Base-by-base conservation (phyloP, 306 rosid species). In the Trifolium subterraneum region DNA sequence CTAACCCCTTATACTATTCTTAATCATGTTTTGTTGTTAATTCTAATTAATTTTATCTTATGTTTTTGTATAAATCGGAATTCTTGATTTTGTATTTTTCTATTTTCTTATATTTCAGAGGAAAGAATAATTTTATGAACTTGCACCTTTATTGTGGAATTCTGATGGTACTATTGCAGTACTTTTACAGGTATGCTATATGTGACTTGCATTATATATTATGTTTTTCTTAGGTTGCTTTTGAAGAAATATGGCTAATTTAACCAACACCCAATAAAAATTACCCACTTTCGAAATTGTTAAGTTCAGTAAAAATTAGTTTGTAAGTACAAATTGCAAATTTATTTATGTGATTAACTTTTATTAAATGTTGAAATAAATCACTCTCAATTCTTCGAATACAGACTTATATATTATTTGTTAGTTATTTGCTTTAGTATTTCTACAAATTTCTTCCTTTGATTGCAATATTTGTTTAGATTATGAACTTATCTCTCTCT, bases 101-200 rank as follows among this genome's bases (percentile, higher is more conserved):
- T 11, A 25, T 27, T 29, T 27, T 25, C 15, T 14, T 14, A 71
- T 60, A 33, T 78, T 83, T 63, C 75, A 89, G 97, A 89, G 84
- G 86, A 86, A 90, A 70, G 97, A 93, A 36, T 72, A 82, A 55
- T 91, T 85, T 83, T 87, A 78, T 70, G 92, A 90, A 63, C 87
- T 90, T 70, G 96, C 90, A 66, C 96, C 89, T 8, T 76, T 93
- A 61, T 72, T 93, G 81, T 93, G 93, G 98, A 84, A 88, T 80
- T 89, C 97, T 31, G 86, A 90, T 72, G 96, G 98, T 44, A 93
- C 92, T 52, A 84, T 90, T 75, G 89, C 96, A 25, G 86, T 87
- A 23, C 80, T 93, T 41, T 70, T 93, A 39, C 96, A 73, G 82
- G 85, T 84, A 68, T 55, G 58, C 65, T 44, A 16, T 59, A 14